Base-by-base conservation (phyloP, 2,329 filamentous ascomycete species). In the Fusarium chlamydosporum region DNA sequence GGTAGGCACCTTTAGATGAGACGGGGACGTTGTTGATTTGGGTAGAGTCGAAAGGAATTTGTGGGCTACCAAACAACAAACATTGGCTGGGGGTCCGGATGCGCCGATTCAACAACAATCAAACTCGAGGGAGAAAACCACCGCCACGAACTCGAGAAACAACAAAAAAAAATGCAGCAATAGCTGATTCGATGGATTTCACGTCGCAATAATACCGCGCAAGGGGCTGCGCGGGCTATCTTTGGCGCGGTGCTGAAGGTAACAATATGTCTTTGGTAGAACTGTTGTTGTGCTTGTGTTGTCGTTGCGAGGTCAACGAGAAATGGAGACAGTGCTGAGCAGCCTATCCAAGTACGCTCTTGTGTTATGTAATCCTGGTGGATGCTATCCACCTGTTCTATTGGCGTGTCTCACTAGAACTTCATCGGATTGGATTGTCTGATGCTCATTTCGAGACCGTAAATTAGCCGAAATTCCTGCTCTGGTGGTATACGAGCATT, bases 301-400 rank as follows among this genome's bases (percentile, higher is more conserved):
- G 72, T 74, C 79, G 79, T 81, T 81, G 79, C 79, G 79, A 80
- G 79, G 79, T 79, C 79, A 81, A 81, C 79, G 57, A 57, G 77
- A 76, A 75, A 65, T 51, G 34, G 47, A 51, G 47, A 38, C 47
- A 15, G 34, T 51, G 20, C 7, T 59, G 34, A 76, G 75, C 76
- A 67, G 46, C 41, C 34, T 43, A 51, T 51, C 9, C 33, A 51
- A 29, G 38, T 61, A 31, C 70, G 68, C 68, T 56, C 50, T 40
- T 40, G 35, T 40, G 61, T 57, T 76, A 75, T 71, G 68, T 75
- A 65, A 63, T 51, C 56, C 35, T 47, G 8, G 35, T 61, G 59
- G 43, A 40, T 7, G 11, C 10, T 29, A 34, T 48, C 61, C 61
- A 64, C 61, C 51, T 61, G 56, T 63, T 61, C 46, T 50, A 55